Evolutionary conservation across 139 green algal species (phyloP).

Genomic region (Microglena sp.): DNA sequence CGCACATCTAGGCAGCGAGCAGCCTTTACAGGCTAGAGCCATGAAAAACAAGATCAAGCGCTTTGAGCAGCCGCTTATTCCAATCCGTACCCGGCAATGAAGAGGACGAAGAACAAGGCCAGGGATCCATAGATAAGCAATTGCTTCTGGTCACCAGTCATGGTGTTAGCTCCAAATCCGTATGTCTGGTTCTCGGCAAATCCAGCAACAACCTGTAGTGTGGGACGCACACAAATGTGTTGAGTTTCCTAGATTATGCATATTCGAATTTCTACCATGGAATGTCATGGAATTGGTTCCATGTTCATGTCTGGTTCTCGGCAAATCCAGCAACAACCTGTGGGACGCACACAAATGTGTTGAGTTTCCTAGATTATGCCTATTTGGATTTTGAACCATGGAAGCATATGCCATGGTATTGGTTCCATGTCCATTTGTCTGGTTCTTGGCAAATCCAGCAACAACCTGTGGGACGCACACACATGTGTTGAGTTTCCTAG

Average conservation of each 20-base stretch:
- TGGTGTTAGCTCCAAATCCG: slow-evolving; percentile 80
- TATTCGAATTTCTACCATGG: not conserved
- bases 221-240: slow-evolving; percentile 1
- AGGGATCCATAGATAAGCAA: slow-evolving; percentile 86
- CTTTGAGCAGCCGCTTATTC: no score
- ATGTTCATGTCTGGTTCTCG: slow-evolving; percentile 87
- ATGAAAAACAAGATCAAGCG: no score
- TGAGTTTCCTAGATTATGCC: no score
- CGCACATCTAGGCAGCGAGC: no score
- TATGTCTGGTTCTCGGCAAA: slow-evolving; percentile 94
- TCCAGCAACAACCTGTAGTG: slow-evolving; percentile 60
- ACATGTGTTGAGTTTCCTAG: slow-evolving; percentile 25
- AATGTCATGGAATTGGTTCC: slow-evolving; percentile 84
- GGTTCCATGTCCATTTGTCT: slow-evolving; percentile 75
- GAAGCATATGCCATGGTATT: slow-evolving; percentile 72
- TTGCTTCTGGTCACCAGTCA: slow-evolving; percentile 83
- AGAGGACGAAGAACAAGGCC: slow-evolving; percentile 72
- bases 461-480: slow-evolving; percentile 33
- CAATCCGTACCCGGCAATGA: slow-evolving; percentile 79
- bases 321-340: slow-evolving; percentile 81
- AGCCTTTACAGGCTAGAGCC: no score
- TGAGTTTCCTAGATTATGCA: no score
- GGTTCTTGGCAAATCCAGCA: slow-evolving; percentile 91
- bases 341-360: slow-evolving; percentile 1
- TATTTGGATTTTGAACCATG: no score